phyloP scores from a whole-genome alignment of 495 filamentous ascomycete genomes.

The Talaromyces trachyspermus region DNA sequence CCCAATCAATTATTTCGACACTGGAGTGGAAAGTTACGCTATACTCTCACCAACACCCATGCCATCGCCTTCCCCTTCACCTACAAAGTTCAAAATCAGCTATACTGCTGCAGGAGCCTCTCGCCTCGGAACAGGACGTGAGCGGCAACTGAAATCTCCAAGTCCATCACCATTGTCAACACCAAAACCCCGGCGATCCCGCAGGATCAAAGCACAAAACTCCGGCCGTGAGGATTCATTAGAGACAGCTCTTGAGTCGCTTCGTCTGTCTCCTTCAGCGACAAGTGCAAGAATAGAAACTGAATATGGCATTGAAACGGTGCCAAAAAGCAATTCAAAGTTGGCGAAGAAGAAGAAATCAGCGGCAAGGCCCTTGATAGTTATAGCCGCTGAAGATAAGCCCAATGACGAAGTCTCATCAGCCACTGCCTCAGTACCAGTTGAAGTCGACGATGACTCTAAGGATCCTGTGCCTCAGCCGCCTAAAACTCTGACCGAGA shows the following conservation, averaged over 20 bases:
- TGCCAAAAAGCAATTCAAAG: not conserved
- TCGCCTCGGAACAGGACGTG: not conserved
- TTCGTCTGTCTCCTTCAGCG: not conserved
- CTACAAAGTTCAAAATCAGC: slow-evolving; percentile 1
- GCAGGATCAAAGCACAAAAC: not conserved
- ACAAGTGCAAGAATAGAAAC: not conserved
- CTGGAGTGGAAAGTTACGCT: not conserved
- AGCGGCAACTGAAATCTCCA: not conserved
- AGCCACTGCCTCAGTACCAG: not conserved
- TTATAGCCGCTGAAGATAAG: no score
- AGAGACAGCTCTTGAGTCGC: not conserved
- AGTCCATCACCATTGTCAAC: not conserved
- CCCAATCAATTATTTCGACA: no score
- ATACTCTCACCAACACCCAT: not conserved
- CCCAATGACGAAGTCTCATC: no score
- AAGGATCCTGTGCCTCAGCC: not conserved
- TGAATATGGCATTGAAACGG: not conserved
- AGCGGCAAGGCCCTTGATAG: no score
- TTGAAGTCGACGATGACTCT: not conserved
- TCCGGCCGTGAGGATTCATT: not conserved
- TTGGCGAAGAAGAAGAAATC: not conserved
- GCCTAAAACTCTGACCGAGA: not conserved
- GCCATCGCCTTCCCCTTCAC: not conserved
- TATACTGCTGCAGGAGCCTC: slow-evolving; percentile 6
- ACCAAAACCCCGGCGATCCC: slow-evolving; percentile 1